Base-by-base conservation (phyloP, 768 basidiomycete genomes). In the Termitomyces sp. region DNA sequence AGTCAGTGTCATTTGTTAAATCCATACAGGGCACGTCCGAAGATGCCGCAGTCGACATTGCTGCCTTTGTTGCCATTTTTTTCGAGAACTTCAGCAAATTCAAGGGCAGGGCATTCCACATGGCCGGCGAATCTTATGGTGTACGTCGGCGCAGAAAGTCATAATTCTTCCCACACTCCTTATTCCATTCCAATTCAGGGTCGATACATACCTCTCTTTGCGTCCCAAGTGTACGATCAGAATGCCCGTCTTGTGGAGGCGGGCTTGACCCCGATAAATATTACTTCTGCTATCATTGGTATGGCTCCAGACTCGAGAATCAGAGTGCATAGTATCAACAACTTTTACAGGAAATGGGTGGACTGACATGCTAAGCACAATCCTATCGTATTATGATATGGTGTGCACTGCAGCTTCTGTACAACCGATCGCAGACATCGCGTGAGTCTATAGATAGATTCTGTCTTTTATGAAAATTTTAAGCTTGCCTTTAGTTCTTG, bases 121-220 rank as follows among this genome's bases (percentile, higher is more conserved):
- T 87, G 74, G 74, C 82, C 2, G 84, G 90, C 13, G 90, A 92
- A 70, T 91, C 87, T 0, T 92, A 92, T 61, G 90, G 82, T 1
- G 90, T 88, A 59, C 57, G 83, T 46, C 26, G 1, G 1, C 7
- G 12, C 7, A 27, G 3, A 18, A 26, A 31, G 29, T 31, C 34
- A 5, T 22, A 12, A 9, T 6, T 3, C 5, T 7, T 47, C 12
- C 20, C 13, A 27, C 18, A 18, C 27, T 12, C 14, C 3, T 9
- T 10, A 7, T 12, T 34, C 10, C n/a, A 41, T 20, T 41, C 39
- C 16, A 12, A 16, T 20, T 22, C 52, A 87, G 87, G 86, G 87
- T 5, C 81, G 84, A 12, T 88, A 89, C 64, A 73, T 90, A 1
- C 88, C 86, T 0, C 72, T 88, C 1, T 93, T 93, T 60, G 91